Conservation (phyloP, 768 basidiomycete species). For the Hericium alpestre region DNA sequence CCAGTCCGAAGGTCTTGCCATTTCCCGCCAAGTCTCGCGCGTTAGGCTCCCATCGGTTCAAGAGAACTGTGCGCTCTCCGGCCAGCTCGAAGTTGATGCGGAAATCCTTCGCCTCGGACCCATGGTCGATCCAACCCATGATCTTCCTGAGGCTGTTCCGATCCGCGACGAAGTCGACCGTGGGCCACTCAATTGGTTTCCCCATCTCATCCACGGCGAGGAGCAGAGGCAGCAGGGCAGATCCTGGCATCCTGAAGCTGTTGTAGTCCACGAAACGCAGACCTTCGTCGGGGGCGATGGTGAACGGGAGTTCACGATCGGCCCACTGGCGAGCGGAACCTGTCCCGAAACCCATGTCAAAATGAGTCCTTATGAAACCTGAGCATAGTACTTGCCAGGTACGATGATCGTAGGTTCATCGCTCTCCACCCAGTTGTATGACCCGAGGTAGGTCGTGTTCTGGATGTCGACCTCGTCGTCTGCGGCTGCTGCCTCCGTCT, state of each 20-base stretch:
- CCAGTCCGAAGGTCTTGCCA: slow-evolving; percentile 41
- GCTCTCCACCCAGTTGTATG: slow-evolving; percentile 18
- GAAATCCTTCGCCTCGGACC: slow-evolving; percentile 35
- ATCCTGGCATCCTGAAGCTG: slow-evolving; percentile 30
- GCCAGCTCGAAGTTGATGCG: slow-evolving; percentile 61
- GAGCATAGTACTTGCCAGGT: slow-evolving; percentile 14
- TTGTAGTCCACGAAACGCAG: slow-evolving; percentile 47
- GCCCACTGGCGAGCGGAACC: slow-evolving; percentile 56
- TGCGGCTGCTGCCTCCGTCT: not conserved
- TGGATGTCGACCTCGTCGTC: not conserved
- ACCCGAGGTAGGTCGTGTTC: slow-evolving; percentile 15
- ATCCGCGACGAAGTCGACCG: slow-evolving; percentile 44
- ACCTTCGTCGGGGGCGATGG: slow-evolving; percentile 44
- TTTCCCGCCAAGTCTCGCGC: slow-evolving; percentile 12
- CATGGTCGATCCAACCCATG: slow-evolving; percentile 38
- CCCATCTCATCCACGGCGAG: slow-evolving; percentile 39
- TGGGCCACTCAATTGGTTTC: slow-evolving; percentile 26
- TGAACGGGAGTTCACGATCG: slow-evolving; percentile 36
- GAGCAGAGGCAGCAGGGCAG: slow-evolving; percentile 44
- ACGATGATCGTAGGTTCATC: slow-evolving; percentile 17
- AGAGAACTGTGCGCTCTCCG: slow-evolving; percentile 47
- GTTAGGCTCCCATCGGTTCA: slow-evolving; percentile 49
- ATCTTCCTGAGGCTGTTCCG: slow-evolving; percentile 59
- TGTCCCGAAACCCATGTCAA: slow-evolving; percentile 14
- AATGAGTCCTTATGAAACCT: not conserved